Evolutionary conservation across 768 basidiomycete genomes (phyloP), one percentile per base, ranked within the genome.

Genomic region (Udeniomyces megalosporus): DNA sequence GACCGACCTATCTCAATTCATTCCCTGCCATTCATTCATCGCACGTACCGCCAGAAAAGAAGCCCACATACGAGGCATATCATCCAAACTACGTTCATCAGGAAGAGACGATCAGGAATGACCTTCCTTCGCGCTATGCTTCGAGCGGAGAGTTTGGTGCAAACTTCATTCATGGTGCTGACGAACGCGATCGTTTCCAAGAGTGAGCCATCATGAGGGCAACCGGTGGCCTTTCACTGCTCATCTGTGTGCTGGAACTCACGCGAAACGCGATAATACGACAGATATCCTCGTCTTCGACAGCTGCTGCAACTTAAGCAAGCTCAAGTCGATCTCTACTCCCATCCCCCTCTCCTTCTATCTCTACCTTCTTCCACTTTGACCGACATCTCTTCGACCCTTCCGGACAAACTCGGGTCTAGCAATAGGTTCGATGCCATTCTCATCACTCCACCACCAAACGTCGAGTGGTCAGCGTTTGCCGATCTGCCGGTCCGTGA

Each of bases 41-140:
- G 20, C 51, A 54, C 52, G 26, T 61, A 14, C 60, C 60, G 20
- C 29, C 26, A 3, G 26, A 28, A 1, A 61, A 61, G 34, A 51
- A 52, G n/a, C 28, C n/a, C 3, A 56, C 53, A 31, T 44, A 46
- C 28, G 46, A 56, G 34, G 61, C 61, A 12, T 54, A 48, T 47
- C 38, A 62, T 32, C 61, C 61, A 0, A 54, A 32, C 31, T 62
- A 62, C 53, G 22, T 26, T 12, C 35, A 42, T 34, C 88, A 90
- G 65, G 93, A 99, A 71, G 93, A 99, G 72, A 96, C 91, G 0
- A 86, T 99, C 48, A 80, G 95, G 52, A 97, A 95, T 68, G 92
- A 99, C 75, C 90, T 92, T 70, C 88, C 86, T 0, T 84, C 85
- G 73, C 77, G 84, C 66, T 96, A 93, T 73, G 89, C 92, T 35